Percentiles rank a stretch among this genome's conserved stretches.
phyloP scores from a whole-genome alignment of 495 filamentous ascomycete genomes.

The Talaromyces trachyspermus region DNA sequence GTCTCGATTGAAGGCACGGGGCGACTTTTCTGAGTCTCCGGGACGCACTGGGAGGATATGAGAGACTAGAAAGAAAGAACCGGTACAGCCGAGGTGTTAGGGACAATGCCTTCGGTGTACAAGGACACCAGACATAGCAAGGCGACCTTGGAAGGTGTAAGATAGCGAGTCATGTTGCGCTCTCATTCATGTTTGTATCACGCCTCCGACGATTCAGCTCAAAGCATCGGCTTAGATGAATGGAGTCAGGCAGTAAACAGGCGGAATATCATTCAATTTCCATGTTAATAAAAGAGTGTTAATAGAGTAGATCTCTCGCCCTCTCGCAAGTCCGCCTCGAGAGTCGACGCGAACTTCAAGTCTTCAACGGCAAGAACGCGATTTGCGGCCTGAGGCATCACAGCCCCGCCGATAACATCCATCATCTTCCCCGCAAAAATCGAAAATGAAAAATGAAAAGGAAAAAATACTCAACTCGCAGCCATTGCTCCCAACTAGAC shows the following conservation, averaged over 20 bases:
- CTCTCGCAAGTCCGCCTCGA: neutral
- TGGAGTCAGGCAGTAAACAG: too few relatives aligned
- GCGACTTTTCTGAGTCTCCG: constrained; percentile 17
- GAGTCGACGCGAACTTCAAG: neutral
- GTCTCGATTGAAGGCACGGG: constrained; percentile 21
- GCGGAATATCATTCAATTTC: too few relatives aligned
- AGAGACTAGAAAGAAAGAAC: constrained; percentile 79
- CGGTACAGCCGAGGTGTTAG: constrained; percentile 68
- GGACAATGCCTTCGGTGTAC: constrained; percentile 67
- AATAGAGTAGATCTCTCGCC: too few relatives aligned
- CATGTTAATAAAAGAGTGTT: too few relatives aligned
- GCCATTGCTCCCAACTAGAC: constrained; percentile 7
- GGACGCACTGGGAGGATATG: constrained; percentile 52
- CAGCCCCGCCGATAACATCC: neutral
- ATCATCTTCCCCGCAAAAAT: neutral
- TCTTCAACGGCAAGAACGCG: neutral
- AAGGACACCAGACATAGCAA: constrained; percentile 73
- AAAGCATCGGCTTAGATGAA: too few relatives aligned
- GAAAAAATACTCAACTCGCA: neutral
- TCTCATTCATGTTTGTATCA: too few relatives aligned
- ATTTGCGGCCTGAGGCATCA: constrained; percentile 1
- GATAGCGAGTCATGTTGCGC: constrained; percentile 63
- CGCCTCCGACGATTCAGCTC: too few relatives aligned
- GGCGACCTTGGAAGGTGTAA: constrained; percentile 79
- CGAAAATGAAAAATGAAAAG: too few relatives aligned